phyloP scores from a whole-genome alignment of 352 stramenopile genomes.

The Hyaloperonospora arabidopsidis region DNA sequence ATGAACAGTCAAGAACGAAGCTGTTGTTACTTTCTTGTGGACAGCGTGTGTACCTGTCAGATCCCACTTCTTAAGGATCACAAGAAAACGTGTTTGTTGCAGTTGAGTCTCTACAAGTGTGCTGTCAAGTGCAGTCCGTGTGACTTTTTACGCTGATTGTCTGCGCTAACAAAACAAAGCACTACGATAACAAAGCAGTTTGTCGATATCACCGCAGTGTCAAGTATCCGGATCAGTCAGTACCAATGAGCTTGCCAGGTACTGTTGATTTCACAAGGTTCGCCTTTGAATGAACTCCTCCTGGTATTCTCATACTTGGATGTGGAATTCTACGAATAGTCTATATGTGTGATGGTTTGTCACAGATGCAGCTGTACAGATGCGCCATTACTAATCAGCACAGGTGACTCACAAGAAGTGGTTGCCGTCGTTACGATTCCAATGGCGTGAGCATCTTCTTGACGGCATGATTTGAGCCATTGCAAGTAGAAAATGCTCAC shows the following conservation, averaged over 20 bases:
- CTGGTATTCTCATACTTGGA: too few species aligned
- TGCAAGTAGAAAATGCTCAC: conserved; percentile 4
- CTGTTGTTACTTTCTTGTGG: conserved; percentile 29
- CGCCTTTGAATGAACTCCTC: too few species aligned
- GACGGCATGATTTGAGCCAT: conserved; percentile 53
- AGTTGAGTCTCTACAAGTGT: conserved; percentile 69
- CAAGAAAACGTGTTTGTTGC: conserved; percentile 51
- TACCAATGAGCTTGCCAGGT: too few species aligned
- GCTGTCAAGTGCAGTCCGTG: conserved; percentile 61
- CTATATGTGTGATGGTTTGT: conserved; percentile 55
- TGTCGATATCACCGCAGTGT: not conserved
- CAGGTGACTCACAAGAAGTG: conserved; percentile 70
- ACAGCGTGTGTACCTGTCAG: conserved; percentile 43
- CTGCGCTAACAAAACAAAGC: conserved; percentile 69
- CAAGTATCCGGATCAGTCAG: too few species aligned
- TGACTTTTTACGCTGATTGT: conserved; percentile 50
- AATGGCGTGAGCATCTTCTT: conserved; percentile 53
- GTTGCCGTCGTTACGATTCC: conserved; percentile 64
- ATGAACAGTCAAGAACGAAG: conserved; percentile 23
- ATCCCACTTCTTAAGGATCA: conserved; percentile 77
- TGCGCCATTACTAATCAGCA: conserved; percentile 75
- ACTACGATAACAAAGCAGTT: not conserved
- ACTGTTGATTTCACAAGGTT: too few species aligned
- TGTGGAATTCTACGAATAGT: not conserved
- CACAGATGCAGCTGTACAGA: conserved; percentile 69